phyloP scores from a whole-genome alignment of 2,329 filamentous ascomycete species.

The Stagonosporopsis tanaceti region DNA sequence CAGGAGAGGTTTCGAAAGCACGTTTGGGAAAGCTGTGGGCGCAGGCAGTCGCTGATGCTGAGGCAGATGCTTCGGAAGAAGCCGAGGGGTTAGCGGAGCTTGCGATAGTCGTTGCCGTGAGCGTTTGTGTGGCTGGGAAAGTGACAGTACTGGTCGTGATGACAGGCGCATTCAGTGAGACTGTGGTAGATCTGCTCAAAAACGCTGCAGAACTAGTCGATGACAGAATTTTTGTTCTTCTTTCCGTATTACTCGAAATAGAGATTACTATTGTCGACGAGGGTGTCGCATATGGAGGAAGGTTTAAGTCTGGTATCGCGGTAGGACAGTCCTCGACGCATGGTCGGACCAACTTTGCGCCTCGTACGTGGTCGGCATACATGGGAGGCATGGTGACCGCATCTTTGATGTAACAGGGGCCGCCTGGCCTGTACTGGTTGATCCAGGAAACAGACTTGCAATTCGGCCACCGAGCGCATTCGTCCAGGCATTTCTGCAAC shows the following conservation, averaged over 20 bases:
- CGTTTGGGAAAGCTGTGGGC: slow-evolving; percentile 13
- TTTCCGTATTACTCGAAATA: background rate
- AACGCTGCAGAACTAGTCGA: background rate
- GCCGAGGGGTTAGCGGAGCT: slow-evolving; percentile 15
- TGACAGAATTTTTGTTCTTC: too few relatives aligned
- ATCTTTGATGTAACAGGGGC: slow-evolving; percentile 30
- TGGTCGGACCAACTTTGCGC: slow-evolving; percentile 12
- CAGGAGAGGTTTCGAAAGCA: background rate
- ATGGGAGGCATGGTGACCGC: background rate
- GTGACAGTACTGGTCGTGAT: background rate
- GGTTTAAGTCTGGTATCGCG: slow-evolving; percentile 1
- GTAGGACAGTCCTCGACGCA: slow-evolving; percentile 8
- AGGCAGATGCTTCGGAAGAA: slow-evolving; percentile 19
- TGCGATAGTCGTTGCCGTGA: slow-evolving; percentile 16
- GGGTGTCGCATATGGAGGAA: background rate
- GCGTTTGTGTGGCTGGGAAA: background rate
- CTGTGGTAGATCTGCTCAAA: background rate
- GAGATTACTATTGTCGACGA: background rate
- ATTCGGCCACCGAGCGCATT: slow-evolving; percentile 19
- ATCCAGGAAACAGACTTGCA: slow-evolving; percentile 26
- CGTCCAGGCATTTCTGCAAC: slow-evolving; percentile 20
- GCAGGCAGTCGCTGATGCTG: slow-evolving; percentile 20
- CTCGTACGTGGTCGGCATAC: slow-evolving; percentile 2
- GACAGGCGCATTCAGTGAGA: background rate
- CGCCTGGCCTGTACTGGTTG: slow-evolving; percentile 10